These are phyloP conservation scores for Fragilaria crotonensis DNA, from an alignment of 108 stramenopile genomes.

Conservation along the genomic window DNA sequence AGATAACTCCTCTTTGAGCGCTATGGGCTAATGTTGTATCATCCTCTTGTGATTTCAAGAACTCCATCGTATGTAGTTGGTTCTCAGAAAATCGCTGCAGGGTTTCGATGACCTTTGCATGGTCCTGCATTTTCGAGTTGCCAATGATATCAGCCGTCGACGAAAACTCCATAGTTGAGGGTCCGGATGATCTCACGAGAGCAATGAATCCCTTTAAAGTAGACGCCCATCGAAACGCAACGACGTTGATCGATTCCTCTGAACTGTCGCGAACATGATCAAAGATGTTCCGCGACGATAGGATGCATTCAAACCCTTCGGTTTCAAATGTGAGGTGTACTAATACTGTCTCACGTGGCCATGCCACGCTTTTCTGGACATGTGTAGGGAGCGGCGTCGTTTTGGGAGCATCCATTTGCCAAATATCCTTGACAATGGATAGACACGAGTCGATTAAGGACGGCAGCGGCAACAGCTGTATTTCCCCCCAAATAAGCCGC, in stretches of 20 bases:
- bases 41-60: background rate
- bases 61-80: background rate
- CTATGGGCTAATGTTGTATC: background rate
- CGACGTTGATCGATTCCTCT: constrained; percentile 27
- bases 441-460: constrained; percentile 25
- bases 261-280: constrained; percentile 16
- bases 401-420: background rate
- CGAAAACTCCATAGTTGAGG: background rate
- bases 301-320: constrained; percentile 31
- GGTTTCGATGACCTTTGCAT: background rate
- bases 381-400: too few species aligned
- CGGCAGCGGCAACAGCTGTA: constrained; percentile 33
- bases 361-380: too few species aligned
- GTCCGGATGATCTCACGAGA: constrained; percentile 6
- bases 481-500: constrained; percentile 27
- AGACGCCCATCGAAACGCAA: constrained; percentile 36
- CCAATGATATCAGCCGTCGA: background rate
- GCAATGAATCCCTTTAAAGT: constrained; percentile 15
- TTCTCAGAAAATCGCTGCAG: background rate
- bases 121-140: background rate
- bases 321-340: constrained; percentile 11
- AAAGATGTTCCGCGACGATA: constrained; percentile 28
- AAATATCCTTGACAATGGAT: constrained; percentile 3
- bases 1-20: background rate
- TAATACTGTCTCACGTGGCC: too few species aligned